Base-by-base conservation (phyloP, 148 eudicot species). In the Cornus suecica region DNA sequence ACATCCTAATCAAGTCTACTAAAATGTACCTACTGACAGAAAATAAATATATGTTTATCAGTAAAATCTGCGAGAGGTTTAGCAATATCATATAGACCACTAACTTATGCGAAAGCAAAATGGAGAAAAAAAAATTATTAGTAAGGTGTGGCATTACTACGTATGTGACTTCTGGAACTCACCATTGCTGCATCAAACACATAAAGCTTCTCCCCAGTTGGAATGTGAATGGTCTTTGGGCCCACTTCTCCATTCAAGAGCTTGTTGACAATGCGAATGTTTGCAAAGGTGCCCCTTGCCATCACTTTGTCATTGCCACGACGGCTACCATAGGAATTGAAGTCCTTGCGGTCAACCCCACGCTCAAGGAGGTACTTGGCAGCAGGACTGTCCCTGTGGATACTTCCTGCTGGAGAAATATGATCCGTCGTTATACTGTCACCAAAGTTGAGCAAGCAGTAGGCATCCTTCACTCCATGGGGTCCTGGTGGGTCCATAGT, bases 391-490 rank as follows among this genome's bases (percentile, higher is more conserved):
- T 94, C 98, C 86, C 89, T 94, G 82, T 88, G 89, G 74, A 94
- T 94, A 76, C 94, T 94, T 63, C 98, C 98, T 23, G 98, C 98
- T 22, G 98, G 98, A 63, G 98, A 94, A 16, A 94, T 94, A 79
- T 94, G 98, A 74, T 94, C 98, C 11, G 98, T 94, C 56, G 98
- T 94, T 80, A 94, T 94, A 80, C 96, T 92, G 86, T 94, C 98
- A 3, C 98, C 98, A 48, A 94, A 89, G 68, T 92, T 88, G 79
- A 94, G 89, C 83, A 94, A 86, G 78, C 97, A 94, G 80, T 87
- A 94, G 29, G 98, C 98, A 73, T 94, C 97, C 83, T 94, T 92
- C 60, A 92, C 98, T 67, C 89, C 89, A 70, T 85, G 90, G 73
- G 97, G 85, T 76, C 98, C 97, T 63, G 96, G 98, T 63, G 98